These are phyloP conservation scores for Cytospora piceicola DNA, from an alignment of 2,329 filamentous ascomycete species.

Conservation along the genomic window DNA sequence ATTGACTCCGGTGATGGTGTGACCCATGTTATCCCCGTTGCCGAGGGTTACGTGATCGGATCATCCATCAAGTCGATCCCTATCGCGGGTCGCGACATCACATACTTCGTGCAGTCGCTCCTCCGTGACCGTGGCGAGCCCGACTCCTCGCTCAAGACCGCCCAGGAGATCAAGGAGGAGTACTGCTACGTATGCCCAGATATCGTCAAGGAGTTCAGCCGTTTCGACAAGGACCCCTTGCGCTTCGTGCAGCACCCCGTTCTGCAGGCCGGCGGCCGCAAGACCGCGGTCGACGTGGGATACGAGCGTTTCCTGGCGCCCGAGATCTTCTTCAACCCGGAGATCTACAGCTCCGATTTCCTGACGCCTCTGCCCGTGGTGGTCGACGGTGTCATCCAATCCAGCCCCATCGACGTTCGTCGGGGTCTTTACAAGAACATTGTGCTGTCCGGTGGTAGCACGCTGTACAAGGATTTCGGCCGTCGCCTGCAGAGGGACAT, in stretches of 20 bases:
- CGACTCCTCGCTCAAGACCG: constrained; percentile 95
- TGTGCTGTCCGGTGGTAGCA: constrained; percentile 94
- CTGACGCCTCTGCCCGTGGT: constrained; percentile 91
- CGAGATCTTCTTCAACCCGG: constrained; percentile 99
- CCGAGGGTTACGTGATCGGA: constrained; percentile 97
- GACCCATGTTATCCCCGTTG: constrained; percentile 97
- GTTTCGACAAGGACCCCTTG: constrained; percentile 90
- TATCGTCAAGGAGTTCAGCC: constrained; percentile 97
- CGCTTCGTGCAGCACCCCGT: constrained; percentile 91
- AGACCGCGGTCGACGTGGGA: constrained; percentile 86
- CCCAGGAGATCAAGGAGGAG: constrained; percentile 97
- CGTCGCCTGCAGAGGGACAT: constrained; percentile 96
- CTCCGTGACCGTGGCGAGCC: constrained; percentile 95
- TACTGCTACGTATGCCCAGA: constrained; percentile 98
- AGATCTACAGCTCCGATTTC: constrained; percentile 99
- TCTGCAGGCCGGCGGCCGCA: constrained; percentile 80
- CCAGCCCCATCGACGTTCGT: constrained; percentile 95
- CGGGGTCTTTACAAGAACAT: constrained; percentile 99
- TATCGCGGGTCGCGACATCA: constrained; percentile 96
- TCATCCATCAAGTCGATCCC: constrained; percentile 99
- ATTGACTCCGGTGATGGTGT: constrained; percentile 99
- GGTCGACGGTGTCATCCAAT: constrained; percentile 96
- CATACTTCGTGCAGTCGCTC: constrained; percentile 96
- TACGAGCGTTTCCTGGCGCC: constrained; percentile 98
- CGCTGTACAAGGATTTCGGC: constrained; percentile 98